Evolutionary conservation across 345 rosid species (phyloP), one percentile per base, ranked within the genome.

Genomic region (Corymbia maculata): DNA sequence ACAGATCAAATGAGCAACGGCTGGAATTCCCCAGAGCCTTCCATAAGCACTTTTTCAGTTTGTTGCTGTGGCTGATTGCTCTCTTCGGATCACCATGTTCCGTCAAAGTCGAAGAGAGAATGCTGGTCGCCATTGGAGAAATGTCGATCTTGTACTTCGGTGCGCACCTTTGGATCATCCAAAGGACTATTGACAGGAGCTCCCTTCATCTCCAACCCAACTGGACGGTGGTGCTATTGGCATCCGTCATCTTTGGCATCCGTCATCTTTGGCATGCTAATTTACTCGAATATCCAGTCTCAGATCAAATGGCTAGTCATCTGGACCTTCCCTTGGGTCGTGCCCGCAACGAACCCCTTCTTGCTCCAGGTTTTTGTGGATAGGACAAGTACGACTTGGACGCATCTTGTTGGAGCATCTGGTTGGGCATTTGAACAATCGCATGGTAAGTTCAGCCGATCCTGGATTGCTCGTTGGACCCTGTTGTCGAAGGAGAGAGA

Each of bases 181-280:
- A 64, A 30, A 64, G 70, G 70, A n/a, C 17, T 8, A 28, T 64
- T 0, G 0, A 64, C 0, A 64, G 17, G 70, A 64, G 36, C 70
- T 28, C 36, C 2, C 70, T 64, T 64, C 70, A 64, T 64, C 32
- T 28, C 70, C 36, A 61, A 28, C 32, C 9, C 0, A 64, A 28
- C 36, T 64, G 36, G 36, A 28, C 0, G 17, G n/a, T 6, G 0
- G 70, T 64, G 70, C 32, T 0, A n/a, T 6, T 64, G 70, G 0
- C 70, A 28, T 64, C 70, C 70, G n/a, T 64, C 0, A 0, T 28
- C 70, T 64, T 64, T 17, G 36, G n/a, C n/a, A 28, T 64, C 70
- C 70, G n/a, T 64, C 0, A 0, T 28, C 70, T 64, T 64, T 17
- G 36, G 70, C 36, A 0, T 13, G 36, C 0, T 64, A 28, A 64